Percentiles rank a stretch among this genome's conserved stretches.
Evolutionary conservation across 164 flowering plant genomes (phyloP).

Genomic region (Berberis vulgaris): DNA sequence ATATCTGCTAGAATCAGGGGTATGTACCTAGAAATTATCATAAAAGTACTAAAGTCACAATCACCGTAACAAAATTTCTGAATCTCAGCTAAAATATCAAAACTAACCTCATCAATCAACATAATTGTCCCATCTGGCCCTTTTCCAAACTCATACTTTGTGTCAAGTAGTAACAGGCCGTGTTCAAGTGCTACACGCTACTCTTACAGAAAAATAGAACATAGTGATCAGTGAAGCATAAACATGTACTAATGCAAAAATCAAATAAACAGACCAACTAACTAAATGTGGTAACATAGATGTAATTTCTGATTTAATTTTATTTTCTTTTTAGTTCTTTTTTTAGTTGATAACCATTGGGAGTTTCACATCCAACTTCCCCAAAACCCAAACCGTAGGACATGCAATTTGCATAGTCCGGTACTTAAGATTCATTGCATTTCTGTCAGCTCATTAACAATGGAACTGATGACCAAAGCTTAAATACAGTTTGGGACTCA

Average conservation of each 20-base stretch:
- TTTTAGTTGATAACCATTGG: too few relatives aligned
- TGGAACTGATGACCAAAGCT: too few relatives aligned
- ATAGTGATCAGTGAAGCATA: background rate
- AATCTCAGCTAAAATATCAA: background rate
- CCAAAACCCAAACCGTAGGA: too few relatives aligned
- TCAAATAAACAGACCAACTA: too few relatives aligned
- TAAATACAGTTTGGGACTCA: too few relatives aligned
- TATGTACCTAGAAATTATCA: conserved; percentile 59
- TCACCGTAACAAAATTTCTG: background rate
- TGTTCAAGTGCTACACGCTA: conserved; percentile 76
- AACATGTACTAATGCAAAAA: background rate
- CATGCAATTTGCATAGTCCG: too few relatives aligned
- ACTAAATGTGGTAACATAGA: too few relatives aligned
- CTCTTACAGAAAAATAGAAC: conserved; percentile 9
- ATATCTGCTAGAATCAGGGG: conserved; percentile 98
- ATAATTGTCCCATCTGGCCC: conserved; percentile 66
- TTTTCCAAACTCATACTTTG: conserved; percentile 98
- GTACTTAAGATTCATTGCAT: too few relatives aligned
- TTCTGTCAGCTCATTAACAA: too few relatives aligned
- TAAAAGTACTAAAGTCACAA: background rate
- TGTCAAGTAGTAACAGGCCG: conserved; percentile 84
- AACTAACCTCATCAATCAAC: conserved; percentile 81
- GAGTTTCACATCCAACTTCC: too few relatives aligned
- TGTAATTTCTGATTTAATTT: too few relatives aligned
- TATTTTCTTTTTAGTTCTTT: too few relatives aligned